These are phyloP conservation scores for Neurospora intermedia DNA, from an alignment of 495 filamentous ascomycete genomes.

Conservation along the genomic window DNA sequence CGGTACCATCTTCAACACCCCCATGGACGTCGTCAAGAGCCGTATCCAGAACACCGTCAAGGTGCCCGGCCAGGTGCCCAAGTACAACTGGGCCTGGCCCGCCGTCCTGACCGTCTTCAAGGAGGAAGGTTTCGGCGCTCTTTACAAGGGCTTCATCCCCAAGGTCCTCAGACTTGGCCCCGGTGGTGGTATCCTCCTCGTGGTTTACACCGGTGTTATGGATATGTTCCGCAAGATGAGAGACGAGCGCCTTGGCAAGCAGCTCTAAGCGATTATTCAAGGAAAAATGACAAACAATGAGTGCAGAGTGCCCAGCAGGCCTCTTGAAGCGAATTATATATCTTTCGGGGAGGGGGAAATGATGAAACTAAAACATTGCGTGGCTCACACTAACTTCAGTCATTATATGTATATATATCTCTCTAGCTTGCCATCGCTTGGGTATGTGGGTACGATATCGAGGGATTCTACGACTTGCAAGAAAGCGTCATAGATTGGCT, in stretches of 20 bases:
- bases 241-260: slow-evolving; percentile 4
- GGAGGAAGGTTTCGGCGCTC: slow-evolving; percentile 84
- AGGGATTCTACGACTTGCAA: neutral
- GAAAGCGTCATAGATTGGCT: neutral
- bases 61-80: slow-evolving; percentile 64
- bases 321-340: neutral
- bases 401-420: neutral
- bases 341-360: neutral
- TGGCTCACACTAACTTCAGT: neutral
- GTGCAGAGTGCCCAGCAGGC: neutral
- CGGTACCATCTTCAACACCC: slow-evolving; percentile 91
- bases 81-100: slow-evolving; percentile 98
- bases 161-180: slow-evolving; percentile 54
- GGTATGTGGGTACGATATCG: neutral
- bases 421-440: neutral
- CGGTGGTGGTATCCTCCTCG: slow-evolving; percentile 64
- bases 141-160: slow-evolving; percentile 96
- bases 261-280: neutral
- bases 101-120: slow-evolving; percentile 73
- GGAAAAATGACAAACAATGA: neutral
- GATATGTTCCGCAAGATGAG: slow-evolving; percentile 60
- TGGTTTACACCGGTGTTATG: slow-evolving; percentile 89
- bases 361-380: neutral
- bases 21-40: slow-evolving; percentile 95
- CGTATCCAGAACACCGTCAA: slow-evolving; percentile 89